Conservation (phyloP, 129 eudicot species). For the Arctium lappa region DNA sequence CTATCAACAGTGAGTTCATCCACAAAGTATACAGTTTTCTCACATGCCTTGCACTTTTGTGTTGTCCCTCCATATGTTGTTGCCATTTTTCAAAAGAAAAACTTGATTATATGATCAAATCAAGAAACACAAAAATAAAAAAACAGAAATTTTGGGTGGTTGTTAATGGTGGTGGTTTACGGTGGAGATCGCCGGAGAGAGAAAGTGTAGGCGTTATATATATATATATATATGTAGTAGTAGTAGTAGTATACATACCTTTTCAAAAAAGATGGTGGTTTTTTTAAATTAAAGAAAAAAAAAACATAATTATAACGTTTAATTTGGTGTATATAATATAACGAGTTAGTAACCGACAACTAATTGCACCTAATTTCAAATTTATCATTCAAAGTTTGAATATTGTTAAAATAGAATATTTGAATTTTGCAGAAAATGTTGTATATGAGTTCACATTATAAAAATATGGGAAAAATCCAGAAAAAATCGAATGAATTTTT, state of each 20-base stretch:
- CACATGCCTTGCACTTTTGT: conserved; percentile 97
- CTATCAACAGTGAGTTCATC: conserved; percentile 88
- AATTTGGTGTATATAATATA: background rate
- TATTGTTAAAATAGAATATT: no score
- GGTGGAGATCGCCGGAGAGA: background rate
- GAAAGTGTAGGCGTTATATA: background rate
- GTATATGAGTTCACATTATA: no score
- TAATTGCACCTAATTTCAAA: background rate
- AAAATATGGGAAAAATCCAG: no score
- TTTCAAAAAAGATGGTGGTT: background rate
- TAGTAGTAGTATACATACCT: background rate
- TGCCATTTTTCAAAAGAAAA: conserved; percentile 38
- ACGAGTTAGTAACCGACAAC: background rate
- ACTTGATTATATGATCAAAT: no score
- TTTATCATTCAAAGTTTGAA: background rate
- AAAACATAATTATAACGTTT: background rate
- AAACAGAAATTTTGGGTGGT: background rate
- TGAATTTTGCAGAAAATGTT: no score
- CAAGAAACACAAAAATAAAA: no score
- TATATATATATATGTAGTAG: background rate
- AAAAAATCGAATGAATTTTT: no score
- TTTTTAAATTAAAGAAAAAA: background rate
- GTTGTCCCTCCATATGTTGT: conserved; percentile 69
- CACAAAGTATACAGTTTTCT: conserved; percentile 88
- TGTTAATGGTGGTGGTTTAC: background rate